Conservation (phyloP, 768 basidiomycete species). For the Mycena polygramma region DNA sequence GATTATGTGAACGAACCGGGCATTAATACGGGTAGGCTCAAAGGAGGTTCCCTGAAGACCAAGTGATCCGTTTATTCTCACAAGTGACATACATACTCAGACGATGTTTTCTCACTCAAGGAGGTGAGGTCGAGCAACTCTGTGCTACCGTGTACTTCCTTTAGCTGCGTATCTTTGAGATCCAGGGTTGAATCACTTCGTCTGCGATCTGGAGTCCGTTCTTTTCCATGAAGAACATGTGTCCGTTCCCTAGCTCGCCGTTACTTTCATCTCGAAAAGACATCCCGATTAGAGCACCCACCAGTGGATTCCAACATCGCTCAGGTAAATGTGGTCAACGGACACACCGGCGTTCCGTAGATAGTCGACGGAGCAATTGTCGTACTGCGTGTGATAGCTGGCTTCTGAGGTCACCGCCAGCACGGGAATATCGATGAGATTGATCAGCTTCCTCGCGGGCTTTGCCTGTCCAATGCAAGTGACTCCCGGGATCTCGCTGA, state of each 20-base stretch:
- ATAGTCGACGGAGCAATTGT: slow-evolving; percentile 49
- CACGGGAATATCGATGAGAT: slow-evolving; percentile 50
- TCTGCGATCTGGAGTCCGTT: slow-evolving; percentile 51
- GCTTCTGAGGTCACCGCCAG: slow-evolving; percentile 53
- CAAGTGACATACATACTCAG: not conserved
- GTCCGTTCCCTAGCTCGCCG: slow-evolving; percentile 49
- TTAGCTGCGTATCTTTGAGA: slow-evolving; percentile 36
- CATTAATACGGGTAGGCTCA: too few relatives aligned
- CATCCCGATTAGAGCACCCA: not conserved
- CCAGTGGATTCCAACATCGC: slow-evolving; percentile 46
- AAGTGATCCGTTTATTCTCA: not conserved
- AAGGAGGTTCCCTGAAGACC: not conserved
- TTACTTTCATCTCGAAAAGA: not conserved
- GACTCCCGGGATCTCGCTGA: slow-evolving; percentile 34
- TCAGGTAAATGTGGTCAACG: slow-evolving; percentile 47
- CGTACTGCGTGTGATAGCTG: slow-evolving; percentile 54
- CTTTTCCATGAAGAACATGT: slow-evolving; percentile 58
- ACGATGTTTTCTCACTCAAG: not conserved
- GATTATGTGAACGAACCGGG: not conserved
- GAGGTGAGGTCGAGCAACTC: too few relatives aligned
- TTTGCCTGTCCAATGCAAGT: slow-evolving; percentile 48
- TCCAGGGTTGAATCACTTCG: slow-evolving; percentile 49
- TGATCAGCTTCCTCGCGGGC: slow-evolving; percentile 48
- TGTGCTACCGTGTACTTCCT: not conserved
- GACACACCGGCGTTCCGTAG: slow-evolving; percentile 50